Evolutionary conservation across 2,329 filamentous ascomycete species (phyloP).

Genomic region (Colletotrichum noveboracense): DNA sequence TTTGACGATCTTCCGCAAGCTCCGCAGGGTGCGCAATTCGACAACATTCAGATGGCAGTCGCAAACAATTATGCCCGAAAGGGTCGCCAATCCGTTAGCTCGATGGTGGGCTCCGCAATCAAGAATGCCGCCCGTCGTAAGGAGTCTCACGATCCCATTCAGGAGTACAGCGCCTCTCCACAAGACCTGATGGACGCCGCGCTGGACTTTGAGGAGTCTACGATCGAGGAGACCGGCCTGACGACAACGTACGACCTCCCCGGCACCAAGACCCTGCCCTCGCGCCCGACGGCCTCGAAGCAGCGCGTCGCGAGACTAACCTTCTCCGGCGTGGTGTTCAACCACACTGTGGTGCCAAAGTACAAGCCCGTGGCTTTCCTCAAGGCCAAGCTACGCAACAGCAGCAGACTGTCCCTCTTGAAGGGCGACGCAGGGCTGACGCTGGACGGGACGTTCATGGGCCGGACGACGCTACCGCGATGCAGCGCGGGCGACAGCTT

Average conservation of each 20-base stretch:
- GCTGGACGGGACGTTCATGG: slow-evolving; percentile 68
- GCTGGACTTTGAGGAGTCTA: slow-evolving; percentile 55
- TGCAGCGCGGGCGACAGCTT: slow-evolving; percentile 61
- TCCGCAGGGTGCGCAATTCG: slow-evolving; percentile 17
- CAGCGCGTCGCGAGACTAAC: slow-evolving; percentile 64
- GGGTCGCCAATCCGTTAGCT: background rate
- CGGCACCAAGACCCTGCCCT: slow-evolving; percentile 59
- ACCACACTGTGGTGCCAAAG: slow-evolving; percentile 65
- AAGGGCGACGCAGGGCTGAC: slow-evolving; percentile 61
- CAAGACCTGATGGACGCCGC: slow-evolving; percentile 28
- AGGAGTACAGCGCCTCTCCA: background rate
- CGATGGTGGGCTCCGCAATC: background rate
- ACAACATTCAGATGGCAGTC: background rate
- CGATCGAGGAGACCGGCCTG: slow-evolving; percentile 63
- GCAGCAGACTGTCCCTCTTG: slow-evolving; percentile 60
- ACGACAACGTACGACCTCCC: slow-evolving; percentile 67
- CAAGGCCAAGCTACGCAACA: slow-evolving; percentile 61
- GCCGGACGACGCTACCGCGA: slow-evolving; percentile 58
- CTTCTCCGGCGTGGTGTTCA: slow-evolving; percentile 57
- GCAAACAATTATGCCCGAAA: background rate
- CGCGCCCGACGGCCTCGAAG: slow-evolving; percentile 55
- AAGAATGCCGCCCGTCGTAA: background rate
- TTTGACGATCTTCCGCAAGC: background rate
- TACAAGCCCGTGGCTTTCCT: slow-evolving; percentile 65
- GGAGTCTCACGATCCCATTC: background rate